phyloP scores from a whole-genome alignment of 495 filamentous ascomycete species.

The Talaromyces adpressus region DNA sequence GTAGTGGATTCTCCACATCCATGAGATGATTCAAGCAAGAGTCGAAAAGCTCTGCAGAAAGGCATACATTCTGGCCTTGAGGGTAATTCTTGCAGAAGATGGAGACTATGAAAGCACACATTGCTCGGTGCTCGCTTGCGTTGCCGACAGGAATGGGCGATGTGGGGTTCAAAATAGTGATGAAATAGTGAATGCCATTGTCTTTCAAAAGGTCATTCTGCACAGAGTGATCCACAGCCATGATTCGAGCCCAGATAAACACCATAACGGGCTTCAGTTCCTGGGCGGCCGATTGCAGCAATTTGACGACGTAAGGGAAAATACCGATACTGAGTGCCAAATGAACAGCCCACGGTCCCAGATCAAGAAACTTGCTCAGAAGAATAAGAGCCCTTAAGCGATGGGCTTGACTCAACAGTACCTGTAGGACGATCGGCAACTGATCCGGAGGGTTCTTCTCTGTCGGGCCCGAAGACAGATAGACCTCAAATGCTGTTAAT shows the following conservation, averaged over 20 bases:
- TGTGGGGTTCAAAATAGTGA: slow-evolving; percentile 75
- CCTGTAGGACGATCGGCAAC: slow-evolving; percentile 91
- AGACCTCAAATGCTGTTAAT: slow-evolving; percentile 94
- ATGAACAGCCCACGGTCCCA: slow-evolving; percentile 97
- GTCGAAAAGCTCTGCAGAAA: slow-evolving; percentile 71
- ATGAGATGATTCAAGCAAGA: slow-evolving; percentile 74
- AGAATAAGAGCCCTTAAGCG: slow-evolving; percentile 87
- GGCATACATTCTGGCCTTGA: slow-evolving; percentile 84
- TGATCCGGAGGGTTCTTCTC: slow-evolving; percentile 85
- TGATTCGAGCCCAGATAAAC: slow-evolving; percentile 96
- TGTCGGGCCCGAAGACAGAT: slow-evolving; percentile 80
- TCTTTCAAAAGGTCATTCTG: slow-evolving; percentile 92
- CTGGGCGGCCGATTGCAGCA: slow-evolving; percentile 88
- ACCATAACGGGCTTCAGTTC: slow-evolving; percentile 99
- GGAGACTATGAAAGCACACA: slow-evolving; percentile 96
- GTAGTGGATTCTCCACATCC: slow-evolving; percentile 76
- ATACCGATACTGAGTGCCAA: slow-evolving; percentile 95
- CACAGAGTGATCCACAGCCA: slow-evolving; percentile 89
- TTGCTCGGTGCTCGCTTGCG: slow-evolving; percentile 88
- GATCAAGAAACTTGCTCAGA: slow-evolving; percentile 86
- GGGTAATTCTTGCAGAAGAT: slow-evolving; percentile 93
- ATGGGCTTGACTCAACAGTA: slow-evolving; percentile 92
- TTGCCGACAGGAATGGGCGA: slow-evolving; percentile 78
- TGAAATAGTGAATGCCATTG: slow-evolving; percentile 94
- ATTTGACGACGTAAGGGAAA: slow-evolving; percentile 94